Base-by-base conservation (phyloP, 1,284 basidiomycete species). In the Fomitopsis schrenkii region DNA sequence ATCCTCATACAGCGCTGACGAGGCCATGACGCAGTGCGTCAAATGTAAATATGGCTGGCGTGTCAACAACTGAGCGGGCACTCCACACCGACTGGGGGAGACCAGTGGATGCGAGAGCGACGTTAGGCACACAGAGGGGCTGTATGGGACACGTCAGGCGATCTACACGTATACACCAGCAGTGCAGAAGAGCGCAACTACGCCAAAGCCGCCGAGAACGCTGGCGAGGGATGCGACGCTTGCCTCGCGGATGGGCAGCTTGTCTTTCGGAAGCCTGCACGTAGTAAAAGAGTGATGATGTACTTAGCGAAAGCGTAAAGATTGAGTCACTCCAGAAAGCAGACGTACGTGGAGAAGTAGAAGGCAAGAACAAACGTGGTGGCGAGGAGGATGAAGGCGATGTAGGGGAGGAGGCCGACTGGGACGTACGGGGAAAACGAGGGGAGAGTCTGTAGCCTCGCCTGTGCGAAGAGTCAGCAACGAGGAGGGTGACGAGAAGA, bases 151-250 rank as follows among this genome's bases (percentile, higher is more conserved):
- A 54, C 30, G 10, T 22, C 52, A 58, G 60, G 55, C 8, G 15
- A 30, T 17, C 74, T 87, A 95, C 69, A 95, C 87, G 79, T 94
- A 90, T 63, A 96, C 94, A 59, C 94, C 94, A 60, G 83, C 88
- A 41, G 85, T 87, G 79, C 91, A 94, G 76, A 95, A 95, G 61
- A 95, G 82, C 48, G 93, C 89, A 54, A 95, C 91, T 64, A 93
- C 83, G 62, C 94, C 94, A 66, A 93, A 90, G 17, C 94, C 93
- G 41, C 88, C 91, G 40, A 95, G 84, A 45, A 85, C 66, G 72
- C 92, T 94, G 26, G 93, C 93, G 12, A 85, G 75, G 54, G 85
- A 74, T 1, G 90, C 90, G 35, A 93, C 85, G 14, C 79, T 80
- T 9, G 85, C 71, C 74, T 95, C 93, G 58, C 84, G 83, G 59